A percentile compares a stretch with the other conserved stretches of the same genome.
These are phyloP conservation scores for Nephelium lappaceum DNA, from an alignment of 345 rosid genomes.

Conservation along the genomic window DNA sequence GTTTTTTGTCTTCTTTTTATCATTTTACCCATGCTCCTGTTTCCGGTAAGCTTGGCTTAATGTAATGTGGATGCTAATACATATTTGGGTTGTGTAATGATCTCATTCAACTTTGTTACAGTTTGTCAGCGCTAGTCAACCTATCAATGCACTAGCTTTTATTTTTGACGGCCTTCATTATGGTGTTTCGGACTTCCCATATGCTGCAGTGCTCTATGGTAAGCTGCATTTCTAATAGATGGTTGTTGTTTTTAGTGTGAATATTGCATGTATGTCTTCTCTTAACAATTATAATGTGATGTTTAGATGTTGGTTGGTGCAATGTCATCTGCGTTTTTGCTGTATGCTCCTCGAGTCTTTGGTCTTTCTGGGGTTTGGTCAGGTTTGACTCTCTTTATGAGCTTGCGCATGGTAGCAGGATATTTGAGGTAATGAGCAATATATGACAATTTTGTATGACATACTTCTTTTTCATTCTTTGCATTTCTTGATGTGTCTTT, in stretches of 20 bases:
- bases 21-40: neutral
- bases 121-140: constrained; percentile 92
- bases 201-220: constrained; percentile 89
- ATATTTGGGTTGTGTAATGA: neutral
- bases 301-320: constrained; percentile 74
- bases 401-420: constrained; percentile 78
- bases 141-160: constrained; percentile 85
- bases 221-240: constrained; percentile 7
- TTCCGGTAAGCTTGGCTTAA: neutral
- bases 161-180: constrained; percentile 93
- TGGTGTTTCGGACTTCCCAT: constrained; percentile 91
- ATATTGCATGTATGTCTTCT: neutral
- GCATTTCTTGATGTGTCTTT: neutral
- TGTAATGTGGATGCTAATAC: neutral
- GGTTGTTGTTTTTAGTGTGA: neutral
- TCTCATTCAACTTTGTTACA: constrained; percentile 30
- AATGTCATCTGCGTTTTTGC: constrained; percentile 65
- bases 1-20: neutral
- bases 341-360: constrained; percentile 49
- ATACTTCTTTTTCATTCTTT: neutral
- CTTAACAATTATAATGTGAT: constrained; percentile 18
- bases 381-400: constrained; percentile 90
- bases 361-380: constrained; percentile 93
- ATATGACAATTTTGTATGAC: neutral
- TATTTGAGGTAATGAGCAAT: constrained; percentile 54